phyloP scores from a whole-genome alignment of 441 rosid species.

The Hypseocharis bilobata region DNA sequence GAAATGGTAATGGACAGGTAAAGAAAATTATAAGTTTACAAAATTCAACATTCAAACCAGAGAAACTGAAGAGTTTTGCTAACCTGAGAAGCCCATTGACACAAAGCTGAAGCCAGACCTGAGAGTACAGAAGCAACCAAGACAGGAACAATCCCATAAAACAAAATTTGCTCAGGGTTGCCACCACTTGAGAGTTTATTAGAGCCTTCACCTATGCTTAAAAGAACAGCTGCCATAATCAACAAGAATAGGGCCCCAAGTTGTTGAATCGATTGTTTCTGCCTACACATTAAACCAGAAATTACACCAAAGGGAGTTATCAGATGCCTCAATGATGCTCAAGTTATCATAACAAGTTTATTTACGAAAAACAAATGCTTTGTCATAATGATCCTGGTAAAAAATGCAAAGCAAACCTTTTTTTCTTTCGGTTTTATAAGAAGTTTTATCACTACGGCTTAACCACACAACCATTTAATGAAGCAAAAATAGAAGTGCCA shows the following conservation, averaged over 20 bases:
- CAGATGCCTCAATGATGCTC: background rate
- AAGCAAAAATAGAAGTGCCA: background rate
- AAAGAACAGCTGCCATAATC: constrained; percentile 80
- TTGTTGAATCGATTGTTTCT: constrained; percentile 85
- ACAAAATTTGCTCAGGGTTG: constrained; percentile 54
- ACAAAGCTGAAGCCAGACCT: constrained; percentile 87
- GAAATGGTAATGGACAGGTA: constrained; percentile 6
- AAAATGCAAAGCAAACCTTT: background rate
- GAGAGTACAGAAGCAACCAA: constrained; percentile 89
- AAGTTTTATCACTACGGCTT: background rate
- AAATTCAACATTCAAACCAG: background rate
- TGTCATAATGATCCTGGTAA: background rate
- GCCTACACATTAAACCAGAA: constrained; percentile 38
- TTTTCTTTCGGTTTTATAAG: background rate
- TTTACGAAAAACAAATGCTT: background rate
- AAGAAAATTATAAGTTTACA: constrained; percentile 4
- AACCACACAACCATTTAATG: background rate
- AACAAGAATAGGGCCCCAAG: constrained; percentile 73
- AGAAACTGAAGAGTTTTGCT: constrained; percentile 11
- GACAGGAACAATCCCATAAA: constrained; percentile 85
- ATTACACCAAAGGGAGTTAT: constrained; percentile 14
- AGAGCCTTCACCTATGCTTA: constrained; percentile 92
- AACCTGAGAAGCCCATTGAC: constrained; percentile 99
- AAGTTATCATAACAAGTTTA: background rate
- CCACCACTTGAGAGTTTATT: constrained; percentile 44